Evolutionary conservation across 1,139 yeast genomes (phyloP), one percentile per base, ranked within the genome.

Genomic region (Kodamaea anthophila): DNA sequence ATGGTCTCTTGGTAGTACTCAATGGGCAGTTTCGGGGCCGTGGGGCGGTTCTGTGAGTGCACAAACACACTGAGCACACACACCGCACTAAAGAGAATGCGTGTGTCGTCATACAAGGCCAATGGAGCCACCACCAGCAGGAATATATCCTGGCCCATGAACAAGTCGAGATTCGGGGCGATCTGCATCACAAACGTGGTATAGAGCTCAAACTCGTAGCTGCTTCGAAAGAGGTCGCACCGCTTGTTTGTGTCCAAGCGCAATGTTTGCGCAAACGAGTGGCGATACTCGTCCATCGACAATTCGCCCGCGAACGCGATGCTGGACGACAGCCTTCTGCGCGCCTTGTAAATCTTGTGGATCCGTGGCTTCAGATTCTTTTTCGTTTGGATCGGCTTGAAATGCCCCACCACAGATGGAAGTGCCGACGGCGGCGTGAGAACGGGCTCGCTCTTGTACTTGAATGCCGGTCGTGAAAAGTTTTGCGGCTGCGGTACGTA

Each of bases 1-100:
- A 63, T 59, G 9, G 62, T 49, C 34, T 53, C 51, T 25, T 60
- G 67, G 40, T 62, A 60, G 37, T 62, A 61, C 24, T 55, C 55
- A 27, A 60, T 52, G 1, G 66, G 60, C 28, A 24, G 31, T 20
- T 58, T 62, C 15, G 56, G 41, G 18, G 6, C 9, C 6, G 6
- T 9, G 3, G 64, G 64, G 14, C 43, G 42, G 24, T 43, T 45
- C 19, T 65, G 41, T 31, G 54, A 63, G 18, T 55, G 41, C 39
- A 55, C 58, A 26, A 61, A 46, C 11, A 61, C 58, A 35, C 64
- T 52, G 33, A 63, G 46, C 32, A 64, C 58, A 29, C 56, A 53
- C 31, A 63, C 56, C 11, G 63, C 46, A 38, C 59, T 54, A 16
- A 60, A 32, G 11, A 63, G 44, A 55, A 61, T 50, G 15, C 57